Evolutionary conservation across 2,329 filamentous ascomycete genomes (phyloP).

Genomic region (Elsinoe fawcettii): DNA sequence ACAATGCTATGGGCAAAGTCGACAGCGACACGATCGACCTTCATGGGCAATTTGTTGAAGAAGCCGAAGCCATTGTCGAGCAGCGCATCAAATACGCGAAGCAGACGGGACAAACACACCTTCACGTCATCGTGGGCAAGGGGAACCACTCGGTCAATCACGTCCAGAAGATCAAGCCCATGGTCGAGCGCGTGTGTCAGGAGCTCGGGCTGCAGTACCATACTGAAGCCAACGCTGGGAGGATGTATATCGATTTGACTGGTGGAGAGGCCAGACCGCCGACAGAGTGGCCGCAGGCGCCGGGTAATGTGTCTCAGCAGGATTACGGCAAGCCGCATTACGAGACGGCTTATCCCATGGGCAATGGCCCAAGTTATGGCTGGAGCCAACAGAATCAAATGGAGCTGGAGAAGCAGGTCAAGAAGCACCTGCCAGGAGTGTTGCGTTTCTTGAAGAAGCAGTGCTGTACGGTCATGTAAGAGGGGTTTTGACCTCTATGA

Average conservation of each 20-base stretch:
- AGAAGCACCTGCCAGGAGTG: conserved; percentile 53
- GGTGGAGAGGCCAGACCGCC: conserved; percentile 56
- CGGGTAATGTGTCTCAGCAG: conserved; percentile 36
- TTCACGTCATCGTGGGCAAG: conserved; percentile 94
- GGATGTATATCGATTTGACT: conserved; percentile 80
- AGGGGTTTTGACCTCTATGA: background rate
- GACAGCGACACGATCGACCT: conserved; percentile 80
- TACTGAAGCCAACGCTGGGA: conserved; percentile 81
- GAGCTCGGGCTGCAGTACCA: conserved; percentile 75
- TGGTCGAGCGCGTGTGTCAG: conserved; percentile 77
- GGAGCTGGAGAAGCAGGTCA: conserved; percentile 52
- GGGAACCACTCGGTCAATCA: conserved; percentile 78
- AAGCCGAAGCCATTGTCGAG: conserved; percentile 86
- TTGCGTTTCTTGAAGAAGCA: conserved; percentile 53
- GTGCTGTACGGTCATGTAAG: conserved; percentile 70
- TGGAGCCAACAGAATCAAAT: conserved; percentile 42
- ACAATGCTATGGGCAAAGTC: conserved; percentile 72
- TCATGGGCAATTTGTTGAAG: conserved; percentile 89
- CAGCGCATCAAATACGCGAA: conserved; percentile 73
- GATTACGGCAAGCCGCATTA: conserved; percentile 39
- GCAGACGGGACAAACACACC: conserved; percentile 64
- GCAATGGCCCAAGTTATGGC: conserved; percentile 30
- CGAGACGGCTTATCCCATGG: conserved; percentile 33
- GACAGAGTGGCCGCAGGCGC: conserved; percentile 29
- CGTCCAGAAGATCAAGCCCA: conserved; percentile 91